Base-by-base conservation (phyloP, 768 basidiomycete species). In the Boletus edulis region DNA sequence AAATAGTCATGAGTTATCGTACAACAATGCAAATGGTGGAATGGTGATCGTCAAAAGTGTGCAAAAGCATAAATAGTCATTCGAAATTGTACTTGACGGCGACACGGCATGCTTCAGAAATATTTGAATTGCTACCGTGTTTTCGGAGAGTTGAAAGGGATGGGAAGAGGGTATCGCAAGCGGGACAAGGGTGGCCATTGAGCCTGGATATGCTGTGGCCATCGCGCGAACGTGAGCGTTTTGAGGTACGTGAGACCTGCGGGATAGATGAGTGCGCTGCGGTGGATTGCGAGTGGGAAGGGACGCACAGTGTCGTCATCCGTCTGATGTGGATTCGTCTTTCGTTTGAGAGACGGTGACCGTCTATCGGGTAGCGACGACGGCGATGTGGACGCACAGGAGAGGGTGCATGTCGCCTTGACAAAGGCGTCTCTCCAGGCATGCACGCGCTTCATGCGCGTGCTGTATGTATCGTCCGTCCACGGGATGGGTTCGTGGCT, bases 31-130 rank as follows among this genome's bases (percentile, higher is more conserved):
- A 9, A 59, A 59, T 68, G 67, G 38, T 34, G 48, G 46, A 58
- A 50, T 58, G 46, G 22, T 62, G 55, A 61, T 56, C 59, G 62
- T 67, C 51, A 45, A 39, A 45, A 39, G 39, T 49, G 46, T 29
- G 15, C 35, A 37, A 37, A 17, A 14, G 35, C 35, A 46, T 38
- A 44, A 29, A 34, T 46, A 11, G 46, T 72, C 58, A 75, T 67
- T 91, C 89, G 54, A 90, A 82, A 22, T 82, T 81, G 69, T 91
- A 91, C 59, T 85, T 82, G 64, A 89, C 88, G 12, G 88, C 88
- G 49, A 79, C 79, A 54, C 78, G 80, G 64, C 89, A 91, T 8
- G 88, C 89, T 64, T 88, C 86, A 64, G 80, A 81, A n/a, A 76
- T 73, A 29, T 73, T 68, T 11, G 77, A 63, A n/a, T 77, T 72